Conservation (phyloP, 352 stramenopile genomes). For the Phytophthora ramorum region DNA sequence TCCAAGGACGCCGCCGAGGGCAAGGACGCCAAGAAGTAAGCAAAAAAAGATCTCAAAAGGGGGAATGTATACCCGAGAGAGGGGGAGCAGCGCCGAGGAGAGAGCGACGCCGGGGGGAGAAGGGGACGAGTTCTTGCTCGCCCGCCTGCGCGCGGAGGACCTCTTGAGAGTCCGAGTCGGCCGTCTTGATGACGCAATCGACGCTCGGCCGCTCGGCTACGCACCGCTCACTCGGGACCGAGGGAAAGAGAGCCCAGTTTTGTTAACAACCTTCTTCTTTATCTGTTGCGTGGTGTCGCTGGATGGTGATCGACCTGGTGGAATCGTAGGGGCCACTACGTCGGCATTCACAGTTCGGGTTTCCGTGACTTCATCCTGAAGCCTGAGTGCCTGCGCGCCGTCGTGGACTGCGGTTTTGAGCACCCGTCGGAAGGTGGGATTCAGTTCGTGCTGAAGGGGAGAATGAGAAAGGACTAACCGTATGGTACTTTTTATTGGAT, state of each 20-base stretch:
- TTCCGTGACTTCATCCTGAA: slow-evolving; percentile 99
- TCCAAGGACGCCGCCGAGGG: slow-evolving; percentile 78
- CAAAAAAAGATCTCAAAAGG: slow-evolving; percentile 57
- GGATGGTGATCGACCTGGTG: slow-evolving; percentile 18
- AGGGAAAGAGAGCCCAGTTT: slow-evolving; percentile 42
- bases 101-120: slow-evolving; percentile 23
- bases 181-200: slow-evolving; percentile 32
- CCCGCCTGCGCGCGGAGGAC: slow-evolving; percentile 22
- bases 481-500: slow-evolving; percentile 13
- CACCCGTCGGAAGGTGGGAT: slow-evolving; percentile 97
- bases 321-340: slow-evolving; percentile 96
- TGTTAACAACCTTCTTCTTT: slow-evolving; percentile 91
- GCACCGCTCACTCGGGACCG: slow-evolving; percentile 20
- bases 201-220: slow-evolving; percentile 30
- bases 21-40: slow-evolving; percentile 92
- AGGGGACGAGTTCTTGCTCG: slow-evolving; percentile 31
- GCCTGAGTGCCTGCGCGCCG: slow-evolving; percentile 97
- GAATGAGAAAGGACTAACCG: slow-evolving; percentile 16
- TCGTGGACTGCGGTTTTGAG: slow-evolving; percentile 99
- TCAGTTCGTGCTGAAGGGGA: background rate
- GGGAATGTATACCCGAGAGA: slow-evolving; percentile 27
- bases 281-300: slow-evolving; percentile 60
- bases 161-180: slow-evolving; percentile 15
- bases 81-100: slow-evolving; percentile 28
- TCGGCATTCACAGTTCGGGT: slow-evolving; percentile 98